Evolutionary conservation across 495 filamentous ascomycete genomes (phyloP).

Genomic region (Penicillium mononematosum): DNA sequence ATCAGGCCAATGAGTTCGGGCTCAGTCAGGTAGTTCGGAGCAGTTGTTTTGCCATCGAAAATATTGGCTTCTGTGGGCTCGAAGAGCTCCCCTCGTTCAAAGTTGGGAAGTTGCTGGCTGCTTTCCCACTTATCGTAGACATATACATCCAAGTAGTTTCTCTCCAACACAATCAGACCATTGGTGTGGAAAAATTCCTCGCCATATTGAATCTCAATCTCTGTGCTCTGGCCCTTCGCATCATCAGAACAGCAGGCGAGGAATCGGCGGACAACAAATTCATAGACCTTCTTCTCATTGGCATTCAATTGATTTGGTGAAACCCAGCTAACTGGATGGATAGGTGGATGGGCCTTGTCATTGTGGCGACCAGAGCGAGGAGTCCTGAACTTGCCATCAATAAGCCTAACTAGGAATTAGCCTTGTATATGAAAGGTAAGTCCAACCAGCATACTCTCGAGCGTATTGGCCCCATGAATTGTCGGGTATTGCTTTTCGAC

Average conservation of each 20-base stretch:
- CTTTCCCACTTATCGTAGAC: conserved; percentile 94
- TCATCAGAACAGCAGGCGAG: conserved; percentile 96
- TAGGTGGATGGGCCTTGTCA: conserved; percentile 95
- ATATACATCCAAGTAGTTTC: conserved; percentile 95
- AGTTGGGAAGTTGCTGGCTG: conserved; percentile 76
- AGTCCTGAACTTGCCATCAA: conserved; percentile 74
- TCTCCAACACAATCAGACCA: conserved; percentile 80
- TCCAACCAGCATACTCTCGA: conserved; percentile 46
- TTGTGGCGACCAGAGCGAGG: conserved; percentile 84
- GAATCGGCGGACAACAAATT: conserved; percentile 92
- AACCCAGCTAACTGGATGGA: conserved; percentile 86
- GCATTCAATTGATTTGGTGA: conserved; percentile 56
- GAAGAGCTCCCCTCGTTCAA: conserved; percentile 74
- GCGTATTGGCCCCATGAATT: conserved; percentile 79
- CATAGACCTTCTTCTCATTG: conserved; percentile 78
- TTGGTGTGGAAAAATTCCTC: conserved; percentile 76
- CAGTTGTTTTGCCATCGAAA: conserved; percentile 77
- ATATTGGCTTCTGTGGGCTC: conserved; percentile 88
- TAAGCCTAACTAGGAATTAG: conserved; percentile 48
- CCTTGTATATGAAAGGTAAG: background rate
- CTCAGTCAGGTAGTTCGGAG: conserved; percentile 88
- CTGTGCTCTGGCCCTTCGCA: conserved; percentile 78
- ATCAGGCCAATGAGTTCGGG: conserved; percentile 96
- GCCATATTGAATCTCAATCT: conserved; percentile 82
- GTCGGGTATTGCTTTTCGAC: conserved; percentile 80